phyloP scores from a whole-genome alignment of 2,329 filamentous ascomycete genomes.

The Fusarium penzigii region DNA sequence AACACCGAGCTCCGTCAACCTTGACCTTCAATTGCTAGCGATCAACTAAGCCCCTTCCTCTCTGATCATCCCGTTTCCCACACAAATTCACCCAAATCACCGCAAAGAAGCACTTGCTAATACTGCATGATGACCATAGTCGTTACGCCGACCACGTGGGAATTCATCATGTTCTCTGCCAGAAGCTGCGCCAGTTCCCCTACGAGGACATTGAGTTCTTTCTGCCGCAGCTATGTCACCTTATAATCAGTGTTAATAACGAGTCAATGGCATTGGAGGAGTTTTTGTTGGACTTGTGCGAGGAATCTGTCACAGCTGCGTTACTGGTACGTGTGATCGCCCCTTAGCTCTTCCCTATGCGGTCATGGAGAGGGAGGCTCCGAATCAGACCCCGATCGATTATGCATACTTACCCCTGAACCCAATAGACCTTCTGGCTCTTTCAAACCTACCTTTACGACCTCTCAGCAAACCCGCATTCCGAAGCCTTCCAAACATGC shows the following conservation, averaged over 20 bases:
- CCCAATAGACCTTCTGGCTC: slow-evolving; percentile 77
- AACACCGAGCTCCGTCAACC: too few relatives aligned
- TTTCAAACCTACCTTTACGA: slow-evolving; percentile 88
- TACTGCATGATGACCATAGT: slow-evolving; percentile 47
- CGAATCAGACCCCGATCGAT: not conserved
- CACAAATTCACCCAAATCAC: too few relatives aligned
- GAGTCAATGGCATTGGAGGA: slow-evolving; percentile 91
- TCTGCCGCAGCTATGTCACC: slow-evolving; percentile 82
- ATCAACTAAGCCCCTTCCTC: not conserved
- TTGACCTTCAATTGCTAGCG: not conserved
- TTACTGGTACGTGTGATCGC: slow-evolving; percentile 63
- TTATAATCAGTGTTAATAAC: slow-evolving; percentile 85
- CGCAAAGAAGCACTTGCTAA: slow-evolving; percentile 24
- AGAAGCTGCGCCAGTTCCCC: slow-evolving; percentile 84
- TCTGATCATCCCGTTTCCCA: slow-evolving; percentile 14
- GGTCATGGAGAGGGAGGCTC: too few relatives aligned
- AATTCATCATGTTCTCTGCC: slow-evolving; percentile 86
- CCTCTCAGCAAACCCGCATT: slow-evolving; percentile 72
- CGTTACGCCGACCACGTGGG: slow-evolving; percentile 88
- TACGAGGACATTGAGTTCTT: slow-evolving; percentile 95
- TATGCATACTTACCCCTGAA: slow-evolving; percentile 19
- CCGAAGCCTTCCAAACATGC: slow-evolving; percentile 78
- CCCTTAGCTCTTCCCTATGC: not conserved
- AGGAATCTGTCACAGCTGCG: slow-evolving; percentile 83
- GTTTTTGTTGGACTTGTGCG: slow-evolving; percentile 81